Evolutionary conservation across 495 filamentous ascomycete genomes (phyloP).

Genomic region (Filosporella fistucella): DNA sequence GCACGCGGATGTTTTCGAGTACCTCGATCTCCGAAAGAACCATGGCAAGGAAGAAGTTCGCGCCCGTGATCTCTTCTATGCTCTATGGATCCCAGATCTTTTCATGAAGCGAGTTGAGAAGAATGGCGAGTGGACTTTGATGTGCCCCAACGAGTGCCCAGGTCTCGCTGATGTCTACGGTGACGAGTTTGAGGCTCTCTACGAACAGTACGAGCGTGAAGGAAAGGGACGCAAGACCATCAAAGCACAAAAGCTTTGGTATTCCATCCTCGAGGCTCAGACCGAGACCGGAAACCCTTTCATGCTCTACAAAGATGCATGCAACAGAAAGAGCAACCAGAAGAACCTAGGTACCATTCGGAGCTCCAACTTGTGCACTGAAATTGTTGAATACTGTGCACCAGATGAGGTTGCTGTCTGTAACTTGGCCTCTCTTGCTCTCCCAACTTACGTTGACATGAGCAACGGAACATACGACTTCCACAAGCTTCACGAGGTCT

Average conservation of each 20-base stretch:
- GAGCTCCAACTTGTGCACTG: constrained; percentile 97
- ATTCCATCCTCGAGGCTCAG: constrained; percentile 94
- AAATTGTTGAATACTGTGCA: constrained; percentile 95
- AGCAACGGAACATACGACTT: constrained; percentile 83
- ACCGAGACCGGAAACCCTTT: constrained; percentile 98
- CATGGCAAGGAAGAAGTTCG: constrained; percentile 98
- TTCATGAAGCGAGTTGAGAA: constrained; percentile 99
- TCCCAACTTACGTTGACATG: constrained; percentile 86
- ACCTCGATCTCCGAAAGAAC: constrained; percentile 97
- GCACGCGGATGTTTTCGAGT: constrained; percentile 97
- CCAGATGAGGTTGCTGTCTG: constrained; percentile 98
- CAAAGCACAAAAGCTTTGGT: constrained; percentile 99
- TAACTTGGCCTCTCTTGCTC: constrained; percentile 91
- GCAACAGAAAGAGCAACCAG: constrained; percentile 99
- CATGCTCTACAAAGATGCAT: constrained; percentile 98
- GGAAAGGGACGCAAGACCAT: constrained; percentile 83
- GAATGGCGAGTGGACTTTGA: constrained; percentile 93
- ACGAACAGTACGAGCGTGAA: constrained; percentile 89
- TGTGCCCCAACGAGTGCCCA: constrained; percentile 94
- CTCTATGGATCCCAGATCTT: constrained; percentile 96
- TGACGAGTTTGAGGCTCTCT: constrained; percentile 93
- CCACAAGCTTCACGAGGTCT: constrained; percentile 88
- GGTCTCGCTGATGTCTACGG: constrained; percentile 95
- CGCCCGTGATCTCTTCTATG: constrained; percentile 95
- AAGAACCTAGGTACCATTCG: constrained; percentile 98